phyloP scores from a whole-genome alignment of 164 flowering plant genomes.

The Buxus sempervirens region DNA sequence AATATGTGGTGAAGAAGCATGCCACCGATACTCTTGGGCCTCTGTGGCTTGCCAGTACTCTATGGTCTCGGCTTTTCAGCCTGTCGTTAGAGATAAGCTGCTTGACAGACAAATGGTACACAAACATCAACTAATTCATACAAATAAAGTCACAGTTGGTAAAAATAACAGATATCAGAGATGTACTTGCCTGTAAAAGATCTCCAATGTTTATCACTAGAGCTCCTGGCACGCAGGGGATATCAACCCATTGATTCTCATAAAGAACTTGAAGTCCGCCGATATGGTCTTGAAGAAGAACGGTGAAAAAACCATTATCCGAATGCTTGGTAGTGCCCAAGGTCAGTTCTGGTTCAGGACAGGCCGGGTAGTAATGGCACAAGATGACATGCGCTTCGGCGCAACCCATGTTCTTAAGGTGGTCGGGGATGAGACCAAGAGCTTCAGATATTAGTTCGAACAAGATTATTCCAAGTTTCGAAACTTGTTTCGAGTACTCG shows the following conservation, averaged over 20 bases:
- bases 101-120: constrained; percentile 1
- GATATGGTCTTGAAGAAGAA: constrained; percentile 23
- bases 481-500: constrained; percentile 26
- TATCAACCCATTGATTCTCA: constrained; percentile 25
- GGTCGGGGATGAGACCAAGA: constrained; percentile 24
- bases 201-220: constrained; percentile 28
- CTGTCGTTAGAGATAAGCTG: constrained; percentile 42
- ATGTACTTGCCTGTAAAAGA: constrained; percentile 28
- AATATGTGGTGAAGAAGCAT: constrained; percentile 22
- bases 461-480: constrained; percentile 15
- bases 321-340: constrained; percentile 19
- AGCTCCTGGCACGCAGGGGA: constrained; percentile 23
- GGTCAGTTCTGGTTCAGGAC: constrained; percentile 24
- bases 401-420: constrained; percentile 24
- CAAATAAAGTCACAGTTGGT: too few species aligned
- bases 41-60: constrained; percentile 23
- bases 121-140: background rate
- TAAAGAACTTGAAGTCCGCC: constrained; percentile 27
- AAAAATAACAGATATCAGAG: too few species aligned
- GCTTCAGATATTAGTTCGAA: constrained; percentile 34
- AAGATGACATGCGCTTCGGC: constrained; percentile 10
- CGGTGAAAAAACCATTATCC: constrained; percentile 19
- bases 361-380: constrained; percentile 22
- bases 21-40: constrained; percentile 46
- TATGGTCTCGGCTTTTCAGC: constrained; percentile 35